Base-by-base conservation (phyloP, 2,329 filamentous ascomycete genomes). In the Plectosphaerella sp. region DNA sequence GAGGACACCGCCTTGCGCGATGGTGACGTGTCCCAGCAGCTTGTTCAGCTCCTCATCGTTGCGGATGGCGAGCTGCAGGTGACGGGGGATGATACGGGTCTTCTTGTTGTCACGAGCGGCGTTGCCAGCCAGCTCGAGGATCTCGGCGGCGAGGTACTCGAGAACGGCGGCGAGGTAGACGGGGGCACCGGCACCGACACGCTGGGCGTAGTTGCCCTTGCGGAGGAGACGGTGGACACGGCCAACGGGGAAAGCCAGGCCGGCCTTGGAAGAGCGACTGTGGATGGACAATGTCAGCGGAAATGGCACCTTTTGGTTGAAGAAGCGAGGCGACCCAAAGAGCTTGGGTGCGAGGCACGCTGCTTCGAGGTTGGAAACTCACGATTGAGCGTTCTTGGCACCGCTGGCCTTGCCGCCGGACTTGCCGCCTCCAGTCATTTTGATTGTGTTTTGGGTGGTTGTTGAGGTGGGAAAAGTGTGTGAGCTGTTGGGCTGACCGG, bases 11-110 rank as follows among this genome's bases (percentile, higher is more conserved):
- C 91, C 91, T 79, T 96, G 92, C 72, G 92, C 91, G 67, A 96
- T 96, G 72, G 91, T 97, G 76, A 96, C 91, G 72, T 96, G 91
- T 54, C 92, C 92, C 60, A 96, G 83, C 58, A 96, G 87, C 85
- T 96, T 97, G 89, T 97, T 97, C 89, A 97, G 76, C 79, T 99
- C 94, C 84, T 97, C 93, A 75, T 97, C 93, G 80, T 97, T 97
- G 70, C 94, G 88, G 81, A 99, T 99, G 77, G 94, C 94, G 65
- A 99, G 91, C 82, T 99, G 94, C 47, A 99, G 86, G 77, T 99
- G 94, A 76, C 94, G 91, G 61, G 94, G 94, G 57, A 97, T 99
- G 80, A 99, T 99, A 88, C 94, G 92, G 61, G 93, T 99, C 89
- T 97, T 97, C 90, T 99, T 99, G 87, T 97, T 97, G 80, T 99